Percentiles rank a stretch among this genome's conserved stretches.
Evolutionary conservation across 768 basidiomycete genomes (phyloP).

Genomic region (Pulveroboletus sp.): DNA sequence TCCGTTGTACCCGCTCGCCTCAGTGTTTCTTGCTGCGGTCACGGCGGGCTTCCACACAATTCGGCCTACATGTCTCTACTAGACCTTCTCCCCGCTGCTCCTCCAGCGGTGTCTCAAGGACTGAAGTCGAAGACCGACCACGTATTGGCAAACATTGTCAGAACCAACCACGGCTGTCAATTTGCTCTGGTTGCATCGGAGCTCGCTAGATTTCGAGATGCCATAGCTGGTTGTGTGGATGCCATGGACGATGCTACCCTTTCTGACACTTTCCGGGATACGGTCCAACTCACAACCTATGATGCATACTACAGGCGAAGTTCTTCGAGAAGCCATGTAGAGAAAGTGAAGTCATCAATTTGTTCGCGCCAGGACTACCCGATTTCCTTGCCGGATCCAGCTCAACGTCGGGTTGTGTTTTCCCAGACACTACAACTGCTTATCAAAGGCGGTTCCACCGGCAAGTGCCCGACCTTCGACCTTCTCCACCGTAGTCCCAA

Average conservation of each 20-base stretch:
- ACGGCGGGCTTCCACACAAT: no score
- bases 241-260: neutral
- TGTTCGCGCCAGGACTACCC: slow-evolving; percentile 19
- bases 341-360: slow-evolving; percentile 1
- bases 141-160: neutral
- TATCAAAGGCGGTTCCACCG: neutral
- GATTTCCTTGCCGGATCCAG: slow-evolving; percentile 16
- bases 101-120: neutral
- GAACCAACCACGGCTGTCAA: neutral
- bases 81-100: neutral
- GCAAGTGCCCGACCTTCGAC: neutral
- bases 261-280: slow-evolving; percentile 6
- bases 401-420: slow-evolving; percentile 18
- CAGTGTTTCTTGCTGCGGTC: no score
- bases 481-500: neutral
- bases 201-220: neutral
- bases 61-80: neutral
- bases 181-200: neutral
- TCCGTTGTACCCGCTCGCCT: no score
- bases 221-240: no score
- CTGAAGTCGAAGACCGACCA: neutral
- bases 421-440: slow-evolving; percentile 5
- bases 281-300: slow-evolving; percentile 15
- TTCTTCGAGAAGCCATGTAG: slow-evolving; percentile 6
- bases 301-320: slow-evolving; percentile 10